Base-by-base conservation (phyloP, 768 basidiomycete species). In the Trametes cingulata region DNA sequence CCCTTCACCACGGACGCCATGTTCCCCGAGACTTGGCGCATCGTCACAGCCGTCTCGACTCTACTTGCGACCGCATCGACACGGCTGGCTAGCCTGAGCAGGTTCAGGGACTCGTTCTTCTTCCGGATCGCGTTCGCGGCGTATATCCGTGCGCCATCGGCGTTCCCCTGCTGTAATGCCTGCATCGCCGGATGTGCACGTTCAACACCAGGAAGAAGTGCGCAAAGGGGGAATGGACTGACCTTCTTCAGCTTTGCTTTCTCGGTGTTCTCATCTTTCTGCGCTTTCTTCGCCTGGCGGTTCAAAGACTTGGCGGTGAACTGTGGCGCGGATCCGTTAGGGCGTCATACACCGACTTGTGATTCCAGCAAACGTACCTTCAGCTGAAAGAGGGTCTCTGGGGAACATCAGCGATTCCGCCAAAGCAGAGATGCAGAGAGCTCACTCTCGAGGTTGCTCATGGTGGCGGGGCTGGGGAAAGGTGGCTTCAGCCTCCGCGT, bases 381-480 rank as follows among this genome's bases (percentile, higher is more conserved):
- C 68, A 99, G 90, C 76, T 98, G 93, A 71, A 99, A 99, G n/a
- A 98, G 82, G 29, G 93, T 95, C 77, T 98, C 96, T 99, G 73
- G 5, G 66, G 36, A 58, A 62, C 37, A 59, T 82, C 56, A 81
- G 77, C 19, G 56, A 27, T 50, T 60, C 10, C 6, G 13, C 1
- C 19, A 9, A 36, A 6, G 17, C 13, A 35, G 25, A 27, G 24
- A 0, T 10, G 43, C 10, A 17, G 36, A 29, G 22, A 15, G 75
- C 94, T 81, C 70, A 93, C 95, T 96, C 77, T 97, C 94, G 65
- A 97, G 85, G 74, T 85, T 88, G 77, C 87, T 90, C 89, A 89
- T 91, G 69, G 46, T 68, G 62, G 46, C 35, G 47, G 48, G 13
- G 25, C 15, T 33, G 29, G 27, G 51, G 56, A 56, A n/a, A 59